Evolutionary conservation across 495 filamentous ascomycete species (phyloP), one percentile per base, ranked within the genome.

Genomic region (Penicillium turbatum): DNA sequence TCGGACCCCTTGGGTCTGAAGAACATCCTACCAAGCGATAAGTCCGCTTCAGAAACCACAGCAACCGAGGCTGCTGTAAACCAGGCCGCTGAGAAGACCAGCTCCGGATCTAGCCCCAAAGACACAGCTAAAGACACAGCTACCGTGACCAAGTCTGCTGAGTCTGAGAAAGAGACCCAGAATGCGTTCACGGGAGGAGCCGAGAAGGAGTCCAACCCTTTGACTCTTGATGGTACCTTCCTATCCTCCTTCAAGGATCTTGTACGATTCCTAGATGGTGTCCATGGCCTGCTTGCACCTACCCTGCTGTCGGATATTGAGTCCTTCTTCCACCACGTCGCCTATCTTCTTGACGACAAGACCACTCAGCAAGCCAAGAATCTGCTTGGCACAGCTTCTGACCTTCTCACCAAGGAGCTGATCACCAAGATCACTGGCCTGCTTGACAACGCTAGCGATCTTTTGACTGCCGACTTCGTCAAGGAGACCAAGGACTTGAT

Each of bases 321-420:
- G 15, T 70, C 70, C 12, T 73, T 80, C 45, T 67, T 80, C 39
- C 61, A 72, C 35, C 71, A 79, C 45, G 61, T 78, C 17, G 64
- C 69, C 13, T 69, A 69, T 36, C 64, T 79, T 19, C 63, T 80
- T 8, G 73, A 77, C 46, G 69, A 74, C 43, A 63, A 62, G 48
- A 69, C 66, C 6, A 72, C 70, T 12, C 52, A 62, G 6, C 68
- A 78, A 54, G 64, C 68, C 31, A 72, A 72, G 54, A 48, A 50
- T 6, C 40, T 72, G 50, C 54, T 72, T 29, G 48, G 62, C 26
- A 63, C 62, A 26, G 70, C 58, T 17, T 63, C 60, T 16, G 51
- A 53, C 1, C 59, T 71, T 24, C 56, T 72, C 1, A 61, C 73
- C 39, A 69, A 72, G 53, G 69, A 50, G 9, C 60, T 78, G 6